phyloP scores from a whole-genome alignment of 805 yeast genomes.

The Sungouiella thailandica region DNA sequence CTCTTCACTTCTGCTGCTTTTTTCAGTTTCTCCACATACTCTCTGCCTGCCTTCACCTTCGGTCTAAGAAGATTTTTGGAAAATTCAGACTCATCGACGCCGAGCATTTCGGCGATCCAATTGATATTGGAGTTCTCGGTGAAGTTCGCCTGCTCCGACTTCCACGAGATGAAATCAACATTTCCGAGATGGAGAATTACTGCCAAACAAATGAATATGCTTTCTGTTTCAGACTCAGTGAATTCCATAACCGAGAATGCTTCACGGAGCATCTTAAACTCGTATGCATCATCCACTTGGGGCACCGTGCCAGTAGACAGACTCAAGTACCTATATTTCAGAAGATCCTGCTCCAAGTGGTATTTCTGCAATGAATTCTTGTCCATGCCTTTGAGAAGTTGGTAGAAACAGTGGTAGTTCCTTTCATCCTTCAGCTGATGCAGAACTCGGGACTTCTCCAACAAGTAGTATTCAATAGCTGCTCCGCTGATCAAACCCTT shows the following conservation, averaged over 20 bases:
- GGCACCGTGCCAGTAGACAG: conserved; percentile 53
- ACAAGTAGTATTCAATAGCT: conserved; percentile 86
- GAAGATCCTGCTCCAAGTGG: conserved; percentile 35
- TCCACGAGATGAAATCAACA: conserved; percentile 60
- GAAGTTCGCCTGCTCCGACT: conserved; percentile 72
- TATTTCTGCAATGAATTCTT: conserved; percentile 39
- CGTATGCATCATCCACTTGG: conserved; percentile 71
- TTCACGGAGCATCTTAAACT: conserved; percentile 54
- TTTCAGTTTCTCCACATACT: conserved; percentile 73
- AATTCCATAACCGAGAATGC: conserved; percentile 79
- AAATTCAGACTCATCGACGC: conserved; percentile 48
- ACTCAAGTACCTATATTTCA: conserved; percentile 47
- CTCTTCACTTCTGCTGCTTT: conserved; percentile 75
- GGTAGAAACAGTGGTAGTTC: conserved; percentile 92
- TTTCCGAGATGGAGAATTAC: conserved; percentile 83
- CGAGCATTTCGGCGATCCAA: conserved; percentile 56
- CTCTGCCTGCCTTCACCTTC: conserved; percentile 86
- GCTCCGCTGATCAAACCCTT: conserved; percentile 77
- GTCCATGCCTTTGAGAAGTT: conserved; percentile 65
- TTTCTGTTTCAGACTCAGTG: conserved; percentile 44
- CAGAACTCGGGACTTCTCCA: conserved; percentile 91
- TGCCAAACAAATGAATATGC: conserved; percentile 65
- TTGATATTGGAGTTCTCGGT: conserved; percentile 47
- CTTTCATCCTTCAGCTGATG: conserved; percentile 72
- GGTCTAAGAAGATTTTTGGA: conserved; percentile 67